Conservation (phyloP, 257 asterid genomes). For the Solanum habrochaites region DNA sequence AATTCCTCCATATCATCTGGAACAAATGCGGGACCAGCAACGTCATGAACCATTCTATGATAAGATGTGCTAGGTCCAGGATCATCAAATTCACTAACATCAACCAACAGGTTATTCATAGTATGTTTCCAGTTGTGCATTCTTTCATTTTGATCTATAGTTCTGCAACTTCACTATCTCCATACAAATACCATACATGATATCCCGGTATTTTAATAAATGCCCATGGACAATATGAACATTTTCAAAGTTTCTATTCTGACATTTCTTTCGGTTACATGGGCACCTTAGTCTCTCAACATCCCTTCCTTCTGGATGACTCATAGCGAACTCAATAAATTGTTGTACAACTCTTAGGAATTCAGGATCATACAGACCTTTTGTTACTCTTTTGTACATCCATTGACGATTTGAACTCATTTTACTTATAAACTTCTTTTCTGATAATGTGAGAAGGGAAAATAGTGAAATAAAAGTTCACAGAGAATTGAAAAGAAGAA, state of each 20-base stretch:
- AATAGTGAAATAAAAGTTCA: not conserved
- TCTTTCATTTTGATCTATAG: not conserved
- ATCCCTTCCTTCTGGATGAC: not conserved
- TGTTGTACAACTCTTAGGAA: not conserved
- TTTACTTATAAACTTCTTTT: not conserved
- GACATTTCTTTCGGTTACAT: not conserved
- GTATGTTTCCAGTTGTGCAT: not conserved
- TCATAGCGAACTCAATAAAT: not conserved
- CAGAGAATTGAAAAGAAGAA: not conserved
- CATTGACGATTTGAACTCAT: not conserved
- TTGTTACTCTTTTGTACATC: not conserved
- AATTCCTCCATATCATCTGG: not conserved
- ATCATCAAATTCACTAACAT: not conserved
- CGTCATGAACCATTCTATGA: not conserved
- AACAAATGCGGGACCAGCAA: not conserved
- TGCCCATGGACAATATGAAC: not conserved
- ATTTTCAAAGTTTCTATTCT: not conserved
- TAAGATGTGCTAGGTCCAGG: not conserved
- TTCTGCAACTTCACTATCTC: not conserved
- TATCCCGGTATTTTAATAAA: not conserved
- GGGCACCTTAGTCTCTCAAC: not conserved
- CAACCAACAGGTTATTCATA: not conserved
- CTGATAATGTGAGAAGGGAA: not conserved
- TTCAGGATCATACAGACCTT: not conserved
- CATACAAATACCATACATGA: not conserved